These are phyloP conservation scores for Talaromyces sp. DNA, from an alignment of 2,329 filamentous ascomycete species.

Conservation along the genomic window DNA sequence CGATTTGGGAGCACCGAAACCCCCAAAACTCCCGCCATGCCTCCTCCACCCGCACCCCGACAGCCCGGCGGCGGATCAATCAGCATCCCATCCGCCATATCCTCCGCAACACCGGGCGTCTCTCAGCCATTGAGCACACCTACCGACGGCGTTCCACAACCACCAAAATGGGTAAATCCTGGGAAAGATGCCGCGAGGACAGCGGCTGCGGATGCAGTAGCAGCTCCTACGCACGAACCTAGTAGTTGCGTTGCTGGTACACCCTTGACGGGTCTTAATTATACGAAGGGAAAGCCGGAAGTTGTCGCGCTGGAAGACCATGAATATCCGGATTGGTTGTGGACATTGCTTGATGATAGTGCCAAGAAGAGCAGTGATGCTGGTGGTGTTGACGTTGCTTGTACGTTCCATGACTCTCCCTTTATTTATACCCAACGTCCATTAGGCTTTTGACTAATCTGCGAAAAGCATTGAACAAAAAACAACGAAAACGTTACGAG, in stretches of 20 bases:
- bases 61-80: constrained; percentile 29
- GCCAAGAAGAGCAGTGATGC: constrained; percentile 32
- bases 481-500: constrained; percentile 46
- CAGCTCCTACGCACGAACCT: constrained; percentile 29
- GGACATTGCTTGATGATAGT: constrained; percentile 42
- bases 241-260: constrained; percentile 42
- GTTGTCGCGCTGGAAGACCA: constrained; percentile 45
- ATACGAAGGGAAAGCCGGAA: constrained; percentile 47
- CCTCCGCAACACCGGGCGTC: constrained; percentile 39
- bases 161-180: constrained; percentile 14
- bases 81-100: constrained; percentile 36
- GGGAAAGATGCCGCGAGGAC: constrained; percentile 27
- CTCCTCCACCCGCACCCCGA: constrained; percentile 31
- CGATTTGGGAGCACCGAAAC: constrained; percentile 30
- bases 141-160: constrained; percentile 24
- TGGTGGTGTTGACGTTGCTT: constrained; percentile 39
- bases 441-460: neutral
- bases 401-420: constrained; percentile 29
- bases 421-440: too few relatives aligned
- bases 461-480: constrained; percentile 45
- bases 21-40: constrained; percentile 24
- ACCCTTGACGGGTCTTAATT: constrained; percentile 43
- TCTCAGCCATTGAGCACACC: constrained; percentile 43
- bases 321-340: constrained; percentile 50
- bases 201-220: constrained; percentile 26